Conservation (phyloP, 805 yeast species). For the Ogataea methylovora region DNA sequence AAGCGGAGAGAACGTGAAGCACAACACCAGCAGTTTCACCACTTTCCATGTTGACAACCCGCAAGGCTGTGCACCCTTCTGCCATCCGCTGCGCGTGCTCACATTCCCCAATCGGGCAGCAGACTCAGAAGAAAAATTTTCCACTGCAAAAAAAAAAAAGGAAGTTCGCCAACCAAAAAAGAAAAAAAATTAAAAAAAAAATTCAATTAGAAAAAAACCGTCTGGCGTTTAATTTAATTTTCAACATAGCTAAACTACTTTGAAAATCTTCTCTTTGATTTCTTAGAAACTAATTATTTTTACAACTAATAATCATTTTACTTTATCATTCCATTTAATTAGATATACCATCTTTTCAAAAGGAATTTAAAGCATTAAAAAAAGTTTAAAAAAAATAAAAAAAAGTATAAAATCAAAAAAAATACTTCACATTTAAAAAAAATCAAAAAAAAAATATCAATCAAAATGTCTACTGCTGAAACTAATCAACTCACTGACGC, state of each 20-base stretch:
- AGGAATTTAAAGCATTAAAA: constrained; percentile 7
- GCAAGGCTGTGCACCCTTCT: no score
- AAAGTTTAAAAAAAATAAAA: constrained; percentile 11
- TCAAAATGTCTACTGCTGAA: constrained; percentile 26
- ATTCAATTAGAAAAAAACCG: not conserved
- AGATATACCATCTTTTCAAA: constrained; percentile 1
- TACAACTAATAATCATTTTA: not conserved
- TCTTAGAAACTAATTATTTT: no score
- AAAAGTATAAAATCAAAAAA: constrained; percentile 13
- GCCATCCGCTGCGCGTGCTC: not conserved
- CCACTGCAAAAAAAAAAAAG: no score
- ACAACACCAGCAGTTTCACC: no score
- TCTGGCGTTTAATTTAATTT: no score
- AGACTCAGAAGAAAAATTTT: no score
- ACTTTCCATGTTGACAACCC: no score
- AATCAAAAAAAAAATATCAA: constrained; percentile 8
- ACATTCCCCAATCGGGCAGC: not conserved
- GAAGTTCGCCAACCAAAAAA: not conserved
- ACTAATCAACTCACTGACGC: constrained; percentile 26
- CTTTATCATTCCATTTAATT: not conserved
- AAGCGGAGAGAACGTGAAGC: no score
- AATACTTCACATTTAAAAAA: constrained; percentile 14
- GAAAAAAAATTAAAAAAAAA: not conserved
- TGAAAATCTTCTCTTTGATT: no score
- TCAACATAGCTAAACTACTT: no score